Conservation (phyloP, 805 yeast genomes). For the Lipomyces yamadae region DNA sequence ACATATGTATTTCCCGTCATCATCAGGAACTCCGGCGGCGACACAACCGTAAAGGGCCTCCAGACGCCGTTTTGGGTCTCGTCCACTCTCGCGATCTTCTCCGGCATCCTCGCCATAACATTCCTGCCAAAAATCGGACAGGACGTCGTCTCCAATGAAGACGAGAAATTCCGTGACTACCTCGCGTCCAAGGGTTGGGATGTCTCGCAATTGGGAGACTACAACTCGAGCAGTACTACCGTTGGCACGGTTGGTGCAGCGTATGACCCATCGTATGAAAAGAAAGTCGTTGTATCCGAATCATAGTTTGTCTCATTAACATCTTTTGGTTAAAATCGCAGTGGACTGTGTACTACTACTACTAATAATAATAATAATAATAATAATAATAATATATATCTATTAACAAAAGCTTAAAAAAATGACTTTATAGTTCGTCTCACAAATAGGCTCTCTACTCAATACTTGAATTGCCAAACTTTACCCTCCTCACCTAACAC, state of each 20-base stretch:
- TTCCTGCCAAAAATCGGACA: slow-evolving; percentile 83
- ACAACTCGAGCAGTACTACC: not conserved
- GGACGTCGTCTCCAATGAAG: slow-evolving; percentile 79
- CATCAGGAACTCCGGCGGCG: slow-evolving; percentile 58
- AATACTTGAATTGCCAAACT: slow-evolving; percentile 35
- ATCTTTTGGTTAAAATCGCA: too few relatives aligned
- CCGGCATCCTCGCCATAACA: slow-evolving; percentile 71
- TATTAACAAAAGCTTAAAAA: not conserved
- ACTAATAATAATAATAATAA: too few relatives aligned
- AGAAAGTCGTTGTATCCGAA: slow-evolving; percentile 3
- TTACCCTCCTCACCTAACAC: slow-evolving; percentile 48
- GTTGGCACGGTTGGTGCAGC: not conserved
- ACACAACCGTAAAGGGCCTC: slow-evolving; percentile 56
- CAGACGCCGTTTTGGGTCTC: slow-evolving; percentile 84
- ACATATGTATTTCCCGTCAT: slow-evolving; percentile 86
- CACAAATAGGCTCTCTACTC: not conserved
- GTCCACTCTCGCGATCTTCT: slow-evolving; percentile 72
- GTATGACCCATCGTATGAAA: not conserved
- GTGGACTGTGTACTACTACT: too few relatives aligned
- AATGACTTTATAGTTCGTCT: not conserved
- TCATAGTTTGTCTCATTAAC: not conserved
- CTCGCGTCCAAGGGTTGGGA: slow-evolving; percentile 74
- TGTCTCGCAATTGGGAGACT: slow-evolving; percentile 32
- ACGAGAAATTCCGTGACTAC: slow-evolving; percentile 68
- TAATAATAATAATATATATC: too few relatives aligned